These are phyloP conservation scores for Mrakia blollopis DNA, from an alignment of 768 basidiomycete species.

Conservation along the genomic window DNA sequence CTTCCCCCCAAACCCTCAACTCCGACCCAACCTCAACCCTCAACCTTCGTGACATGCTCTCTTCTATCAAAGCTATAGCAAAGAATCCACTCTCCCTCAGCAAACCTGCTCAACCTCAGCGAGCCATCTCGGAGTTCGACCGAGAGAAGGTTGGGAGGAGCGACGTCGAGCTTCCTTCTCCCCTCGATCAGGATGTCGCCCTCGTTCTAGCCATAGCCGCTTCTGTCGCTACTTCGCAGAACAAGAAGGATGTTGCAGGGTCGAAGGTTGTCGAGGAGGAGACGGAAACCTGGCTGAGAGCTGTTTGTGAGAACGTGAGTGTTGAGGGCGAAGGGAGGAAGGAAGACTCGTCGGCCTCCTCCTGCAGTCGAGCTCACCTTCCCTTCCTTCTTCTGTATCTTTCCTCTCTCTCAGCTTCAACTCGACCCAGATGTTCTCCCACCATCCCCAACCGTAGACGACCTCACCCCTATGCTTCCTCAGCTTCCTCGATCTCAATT, in stretches of 20 bases:
- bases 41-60: constrained; percentile 4
- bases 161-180: background rate
- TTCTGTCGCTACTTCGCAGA: background rate
- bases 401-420: constrained; percentile 22
- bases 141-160: background rate
- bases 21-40: too few relatives aligned
- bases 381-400: background rate
- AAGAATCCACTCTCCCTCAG: background rate
- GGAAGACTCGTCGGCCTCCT: background rate
- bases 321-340: background rate
- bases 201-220: constrained; percentile 24
- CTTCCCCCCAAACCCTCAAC: background rate
- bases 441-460: background rate
- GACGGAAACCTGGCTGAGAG: constrained; percentile 15
- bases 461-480: constrained; percentile 19
- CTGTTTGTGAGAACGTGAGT: constrained; percentile 26
- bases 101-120: background rate
- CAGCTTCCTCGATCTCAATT: background rate
- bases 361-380: background rate
- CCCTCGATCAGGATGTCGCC: constrained; percentile 21
- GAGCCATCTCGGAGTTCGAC: background rate
- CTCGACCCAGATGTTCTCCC: constrained; percentile 26
- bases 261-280: background rate
- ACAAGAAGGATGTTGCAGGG: background rate
- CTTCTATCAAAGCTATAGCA: constrained; percentile 1